A percentile compares a stretch with the other conserved stretches of the same genome.
phyloP scores from a whole-genome alignment of 2,329 filamentous ascomycete genomes.

The Aureobasidium sp. region DNA sequence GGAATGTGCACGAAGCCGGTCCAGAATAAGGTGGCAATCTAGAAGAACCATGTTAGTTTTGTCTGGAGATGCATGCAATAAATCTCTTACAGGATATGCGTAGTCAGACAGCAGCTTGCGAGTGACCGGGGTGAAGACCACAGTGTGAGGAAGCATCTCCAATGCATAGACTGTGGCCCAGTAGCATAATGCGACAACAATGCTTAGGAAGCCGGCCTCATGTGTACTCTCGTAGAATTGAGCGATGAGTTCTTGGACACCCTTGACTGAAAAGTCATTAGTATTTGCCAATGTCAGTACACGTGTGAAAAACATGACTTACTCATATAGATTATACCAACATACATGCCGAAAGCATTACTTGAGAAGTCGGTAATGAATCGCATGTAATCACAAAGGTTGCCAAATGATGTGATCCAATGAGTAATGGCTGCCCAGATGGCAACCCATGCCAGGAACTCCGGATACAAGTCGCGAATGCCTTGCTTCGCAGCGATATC shows the following conservation, averaged over 20 bases:
- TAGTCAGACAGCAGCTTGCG: constrained; percentile 47
- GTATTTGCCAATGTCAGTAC: neutral
- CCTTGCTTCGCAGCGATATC: constrained; percentile 48
- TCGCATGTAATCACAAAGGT: constrained; percentile 52
- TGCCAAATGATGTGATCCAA: constrained; percentile 48
- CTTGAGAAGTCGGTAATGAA: constrained; percentile 53
- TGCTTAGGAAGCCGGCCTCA: constrained; percentile 42
- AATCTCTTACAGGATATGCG: constrained; percentile 39
- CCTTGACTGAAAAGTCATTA: constrained; percentile 38
- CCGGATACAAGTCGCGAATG: constrained; percentile 42
- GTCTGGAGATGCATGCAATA: neutral
- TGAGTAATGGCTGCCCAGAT: constrained; percentile 54
- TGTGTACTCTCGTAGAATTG: constrained; percentile 38
- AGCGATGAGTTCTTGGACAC: constrained; percentile 49
- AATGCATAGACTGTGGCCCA: constrained; percentile 45
- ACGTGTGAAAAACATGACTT: neutral
- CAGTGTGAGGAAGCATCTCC: constrained; percentile 43
- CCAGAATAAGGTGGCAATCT: constrained; percentile 49
- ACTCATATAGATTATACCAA: constrained; percentile 50
- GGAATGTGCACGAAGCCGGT: constrained; percentile 49
- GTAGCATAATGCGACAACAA: constrained; percentile 47
- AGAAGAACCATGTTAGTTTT: neutral
- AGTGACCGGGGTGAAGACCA: constrained; percentile 38
- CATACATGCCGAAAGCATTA: constrained; percentile 49
- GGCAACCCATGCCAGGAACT: constrained; percentile 50